These are phyloP conservation scores for Pythium volutum DNA, from an alignment of 352 stramenopile genomes.

Conservation along the genomic window DNA sequence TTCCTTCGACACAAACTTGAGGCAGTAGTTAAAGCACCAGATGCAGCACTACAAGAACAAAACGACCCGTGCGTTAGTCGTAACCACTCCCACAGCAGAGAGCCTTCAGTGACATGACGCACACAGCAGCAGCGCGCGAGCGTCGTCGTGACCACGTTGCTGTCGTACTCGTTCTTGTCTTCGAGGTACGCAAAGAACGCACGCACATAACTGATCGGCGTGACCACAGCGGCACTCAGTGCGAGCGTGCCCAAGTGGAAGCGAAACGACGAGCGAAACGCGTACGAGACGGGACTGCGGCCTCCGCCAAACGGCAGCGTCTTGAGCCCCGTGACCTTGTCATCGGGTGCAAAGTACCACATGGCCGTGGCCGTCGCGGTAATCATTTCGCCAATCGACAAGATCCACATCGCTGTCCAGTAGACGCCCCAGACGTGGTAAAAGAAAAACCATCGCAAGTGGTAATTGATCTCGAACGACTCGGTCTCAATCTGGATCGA, in stretches of 20 bases:
- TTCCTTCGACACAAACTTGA: constrained; percentile 86
- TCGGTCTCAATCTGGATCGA: constrained; percentile 61
- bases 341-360: constrained; percentile 77
- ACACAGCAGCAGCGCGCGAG: constrained; percentile 71
- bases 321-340: constrained; percentile 57
- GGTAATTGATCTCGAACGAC: constrained; percentile 60
- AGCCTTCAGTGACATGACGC: constrained; percentile 27
- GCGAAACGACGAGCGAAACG: constrained; percentile 51
- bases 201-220: constrained; percentile 60
- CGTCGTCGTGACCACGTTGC: constrained; percentile 51
- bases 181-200: constrained; percentile 81
- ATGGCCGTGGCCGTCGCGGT: constrained; percentile 65
- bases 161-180: constrained; percentile 77
- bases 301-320: constrained; percentile 31
- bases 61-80: too few relatives aligned
- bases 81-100: too few relatives aligned
- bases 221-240: constrained; percentile 54
- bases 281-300: constrained; percentile 63
- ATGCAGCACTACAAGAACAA: constrained; percentile 81
- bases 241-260: constrained; percentile 77
- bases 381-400: constrained; percentile 73
- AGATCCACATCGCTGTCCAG: constrained; percentile 66
- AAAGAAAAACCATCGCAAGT: constrained; percentile 74
- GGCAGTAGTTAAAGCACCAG: constrained; percentile 79
- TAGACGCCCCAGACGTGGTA: constrained; percentile 80